Conservation (phyloP, 2,329 filamentous ascomycete genomes). For the Cladobotryum mycophilum region DNA sequence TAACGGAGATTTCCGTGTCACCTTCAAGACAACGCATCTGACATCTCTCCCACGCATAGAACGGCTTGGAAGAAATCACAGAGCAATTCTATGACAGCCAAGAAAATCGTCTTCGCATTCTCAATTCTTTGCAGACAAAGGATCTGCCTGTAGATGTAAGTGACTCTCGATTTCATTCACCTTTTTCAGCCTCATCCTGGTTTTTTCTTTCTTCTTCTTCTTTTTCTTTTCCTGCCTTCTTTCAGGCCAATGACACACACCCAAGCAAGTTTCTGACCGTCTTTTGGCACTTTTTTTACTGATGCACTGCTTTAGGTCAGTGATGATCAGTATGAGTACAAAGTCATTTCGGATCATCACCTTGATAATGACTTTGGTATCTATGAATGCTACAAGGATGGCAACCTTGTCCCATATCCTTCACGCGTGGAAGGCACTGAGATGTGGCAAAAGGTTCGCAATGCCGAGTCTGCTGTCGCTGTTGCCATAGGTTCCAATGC, state of each 20-base stretch:
- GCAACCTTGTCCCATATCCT: constrained; percentile 39
- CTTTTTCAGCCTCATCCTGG: constrained; percentile 7
- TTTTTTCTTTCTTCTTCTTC: background rate
- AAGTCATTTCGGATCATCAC: constrained; percentile 38
- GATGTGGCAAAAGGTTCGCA: constrained; percentile 33
- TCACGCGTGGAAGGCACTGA: constrained; percentile 37
- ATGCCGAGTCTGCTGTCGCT: constrained; percentile 32
- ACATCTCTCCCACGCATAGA: constrained; percentile 23
- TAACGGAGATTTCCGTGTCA: constrained; percentile 3
- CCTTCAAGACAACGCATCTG: constrained; percentile 13
- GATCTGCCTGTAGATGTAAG: constrained; percentile 45
- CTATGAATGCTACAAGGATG: constrained; percentile 36
- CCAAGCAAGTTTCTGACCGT: background rate
- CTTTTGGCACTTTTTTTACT: constrained; percentile 4
- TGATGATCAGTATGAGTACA: constrained; percentile 41
- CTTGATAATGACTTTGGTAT: constrained; percentile 37
- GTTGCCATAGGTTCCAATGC: constrained; percentile 19
- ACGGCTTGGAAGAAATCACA: constrained; percentile 31
- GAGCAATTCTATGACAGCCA: constrained; percentile 40
- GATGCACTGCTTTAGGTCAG: constrained; percentile 24
- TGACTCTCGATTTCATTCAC: constrained; percentile 8
- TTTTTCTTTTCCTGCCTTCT: background rate
- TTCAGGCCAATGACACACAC: background rate
- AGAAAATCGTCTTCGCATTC: constrained; percentile 39
- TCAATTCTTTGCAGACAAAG: constrained; percentile 38